A percentile compares a stretch with the other conserved stretches of the same genome.
phyloP scores from a whole-genome alignment of 768 basidiomycete species.

The Paxillus rubicundulus region DNA sequence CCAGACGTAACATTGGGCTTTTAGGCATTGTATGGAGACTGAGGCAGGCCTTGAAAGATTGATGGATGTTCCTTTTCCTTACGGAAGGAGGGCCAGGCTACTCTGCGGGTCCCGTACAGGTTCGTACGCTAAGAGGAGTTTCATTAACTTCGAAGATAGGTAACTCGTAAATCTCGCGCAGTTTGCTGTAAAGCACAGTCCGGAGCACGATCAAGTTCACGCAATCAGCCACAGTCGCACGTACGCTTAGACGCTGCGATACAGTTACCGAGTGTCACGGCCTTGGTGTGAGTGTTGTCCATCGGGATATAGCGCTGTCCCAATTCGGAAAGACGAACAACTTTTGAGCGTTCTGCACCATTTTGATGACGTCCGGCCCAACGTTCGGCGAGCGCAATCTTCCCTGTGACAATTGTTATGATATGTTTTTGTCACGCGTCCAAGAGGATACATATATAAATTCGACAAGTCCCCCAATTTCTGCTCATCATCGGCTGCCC shows the following conservation, averaged over 20 bases:
- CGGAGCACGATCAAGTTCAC: constrained; percentile 10
- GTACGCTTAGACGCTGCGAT: constrained; percentile 4
- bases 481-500: constrained; percentile 10
- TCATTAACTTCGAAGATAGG: constrained; percentile 24
- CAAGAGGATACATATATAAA: constrained; percentile 29
- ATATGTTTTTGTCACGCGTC: constrained; percentile 36
- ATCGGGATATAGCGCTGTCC: constrained; percentile 13
- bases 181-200: background rate
- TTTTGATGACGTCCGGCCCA: constrained; percentile 18
- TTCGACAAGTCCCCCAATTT: constrained; percentile 4
- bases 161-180: background rate
- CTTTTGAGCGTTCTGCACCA: constrained; percentile 8
- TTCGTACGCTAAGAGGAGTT: background rate
- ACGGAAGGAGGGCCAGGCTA: constrained; percentile 6
- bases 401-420: constrained; percentile 27
- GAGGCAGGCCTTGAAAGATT: constrained; percentile 9
- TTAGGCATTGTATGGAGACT: constrained; percentile 16
- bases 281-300: constrained; percentile 14
- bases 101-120: background rate
- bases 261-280: constrained; percentile 28
- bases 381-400: constrained; percentile 19
- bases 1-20: background rate
- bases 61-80: constrained; percentile 12
- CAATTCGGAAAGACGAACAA: constrained; percentile 19
- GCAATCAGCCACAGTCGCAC: background rate